A percentile compares a stretch with the other conserved stretches of the same genome.
Evolutionary conservation across 2,329 filamentous ascomycete genomes (phyloP).

Genomic region (Ophiosphaerella herpotricha): DNA sequence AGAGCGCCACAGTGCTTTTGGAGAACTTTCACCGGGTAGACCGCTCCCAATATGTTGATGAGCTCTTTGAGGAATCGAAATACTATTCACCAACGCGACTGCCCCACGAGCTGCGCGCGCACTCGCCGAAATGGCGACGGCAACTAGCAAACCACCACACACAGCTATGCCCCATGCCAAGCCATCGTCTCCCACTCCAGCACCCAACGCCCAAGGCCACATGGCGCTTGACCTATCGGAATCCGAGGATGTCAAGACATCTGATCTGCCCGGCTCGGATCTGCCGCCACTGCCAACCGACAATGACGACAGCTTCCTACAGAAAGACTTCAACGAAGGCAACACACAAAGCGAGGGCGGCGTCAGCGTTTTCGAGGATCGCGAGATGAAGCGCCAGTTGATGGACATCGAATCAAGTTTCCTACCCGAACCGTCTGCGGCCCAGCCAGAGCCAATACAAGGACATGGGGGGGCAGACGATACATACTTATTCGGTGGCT

Average conservation of each 20-base stretch:
- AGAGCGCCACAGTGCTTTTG: slow-evolving; percentile 5
- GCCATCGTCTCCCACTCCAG: slow-evolving; percentile 18
- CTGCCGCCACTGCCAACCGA: slow-evolving; percentile 48
- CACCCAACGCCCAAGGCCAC: slow-evolving; percentile 15
- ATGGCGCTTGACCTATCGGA: slow-evolving; percentile 36
- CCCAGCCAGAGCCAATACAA: slow-evolving; percentile 26
- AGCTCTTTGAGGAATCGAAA: slow-evolving; percentile 8
- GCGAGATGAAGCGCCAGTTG: slow-evolving; percentile 63
- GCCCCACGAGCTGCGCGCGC: slow-evolving; percentile 19
- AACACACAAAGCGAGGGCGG: slow-evolving; percentile 43
- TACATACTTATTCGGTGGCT: slow-evolving; percentile 52
- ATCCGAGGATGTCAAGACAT: slow-evolving; percentile 38
- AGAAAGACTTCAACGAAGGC: slow-evolving; percentile 34
- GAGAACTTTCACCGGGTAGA: slow-evolving; percentile 11
- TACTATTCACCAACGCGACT: slow-evolving; percentile 21
- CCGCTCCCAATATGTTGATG: slow-evolving; percentile 31
- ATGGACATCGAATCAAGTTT: slow-evolving; percentile 69
- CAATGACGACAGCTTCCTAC: slow-evolving; percentile 48
- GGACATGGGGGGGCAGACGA: slow-evolving; percentile 48
- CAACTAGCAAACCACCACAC: slow-evolving; percentile 26
- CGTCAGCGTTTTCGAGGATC: slow-evolving; percentile 56
- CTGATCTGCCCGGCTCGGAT: slow-evolving; percentile 44
- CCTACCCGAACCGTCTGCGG: slow-evolving; percentile 57
- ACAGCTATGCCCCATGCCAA: slow-evolving; percentile 22
- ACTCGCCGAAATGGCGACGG: slow-evolving; percentile 27